Evolutionary conservation across 192 early-diverging fungal genomes (phyloP), one percentile per base, ranked within the genome.

Genomic region (Coemansia sp.): DNA sequence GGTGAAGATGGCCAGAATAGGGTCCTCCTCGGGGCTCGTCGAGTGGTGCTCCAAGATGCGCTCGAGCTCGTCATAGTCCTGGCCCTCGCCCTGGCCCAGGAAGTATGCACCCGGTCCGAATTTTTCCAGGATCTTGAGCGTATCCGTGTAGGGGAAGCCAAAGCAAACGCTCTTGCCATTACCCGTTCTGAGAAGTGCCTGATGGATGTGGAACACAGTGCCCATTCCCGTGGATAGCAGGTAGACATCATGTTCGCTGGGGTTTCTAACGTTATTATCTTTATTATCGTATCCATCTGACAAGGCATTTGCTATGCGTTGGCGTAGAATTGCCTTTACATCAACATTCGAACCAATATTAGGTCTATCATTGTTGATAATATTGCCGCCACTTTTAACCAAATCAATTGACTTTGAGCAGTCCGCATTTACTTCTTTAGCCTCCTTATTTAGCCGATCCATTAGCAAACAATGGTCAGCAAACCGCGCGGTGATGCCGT

Each of bases 61-160:
- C 58, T 91, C 88, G 8, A 97, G 66, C 24, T 73, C 50, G 15
- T 82, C 85, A 40, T 93, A 82, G 48, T 91, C 90, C 3, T 50
- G 42, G 15, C 78, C 76, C 33, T 87, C 84, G 27, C 93, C 93
- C 46, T 87, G 64, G 17, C 92, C 94, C 46, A 88, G 83, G 60
- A 96, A 94, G 60, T 88, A 77, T 38, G 85, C 88, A 20, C 95
- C 93, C 34, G 87, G 67, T 0, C 93, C 94, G 78, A 96, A 95
- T 67, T 94, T 94, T 71, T 98, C 70, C 49, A 95, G 80, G 29
- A 98, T 89, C 71, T 98, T 98, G 18, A 98, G 78, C 15, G 93
- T 94, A 63, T 98, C 95, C 2, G 87, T 83, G 73, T 98, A 98
- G 7, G 92, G 87, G 57, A 98, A 98, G 0, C 95, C 94, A 80